Base-by-base conservation (phyloP, 345 rosid genomes). In the Eucalyptus sp. region DNA sequence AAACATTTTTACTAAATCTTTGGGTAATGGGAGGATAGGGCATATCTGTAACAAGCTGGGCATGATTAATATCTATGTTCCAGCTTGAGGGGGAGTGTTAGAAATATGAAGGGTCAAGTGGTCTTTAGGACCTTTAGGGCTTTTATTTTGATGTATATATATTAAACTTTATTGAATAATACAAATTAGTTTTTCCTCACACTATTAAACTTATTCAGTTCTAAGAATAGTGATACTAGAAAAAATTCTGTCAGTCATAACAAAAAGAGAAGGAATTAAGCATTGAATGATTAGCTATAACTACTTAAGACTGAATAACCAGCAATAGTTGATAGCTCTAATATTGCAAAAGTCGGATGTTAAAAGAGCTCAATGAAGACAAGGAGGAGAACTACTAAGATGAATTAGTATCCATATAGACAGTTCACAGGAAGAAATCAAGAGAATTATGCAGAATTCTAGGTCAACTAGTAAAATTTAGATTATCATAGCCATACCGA, bases 401-500 rank as follows among this genome's bases (percentile, higher is more conserved):
- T 13, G 43, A 37, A 76, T 25, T 41, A 86, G 41, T 86, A 86
- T 86, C 64, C 29, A 10, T 8, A 10, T 33, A 86, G 44, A 37
- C 58, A 33, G 62, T 37, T 86, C 87, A 86, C 37, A 41, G 41
- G 27, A 46, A 50, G 44, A 31, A 56, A 51, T 33, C 18, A 13
- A 86, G 10, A 54, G 29, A 41, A 56, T 22, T 37, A 56, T 13
- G 49, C 71, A 52, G 44, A 86, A 41, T 22, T 16, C 44, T 16
- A 52, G 88, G 20, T 52, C 66, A 54, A 56, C 43, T 86, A 86
- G 87, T 76, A 50, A 56, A 37, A 52, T 56, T 20, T 56, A 56
- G 71, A 60, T 43, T 50, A 62, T 87, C 83, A 49, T 31, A 71
- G 29, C 62, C 83, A 56, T 58, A 94, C 96, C 33, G 94, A 91